Evolutionary conservation across 1,284 basidiomycete species (phyloP).

Genomic region (Phaffia rhodozyma): DNA sequence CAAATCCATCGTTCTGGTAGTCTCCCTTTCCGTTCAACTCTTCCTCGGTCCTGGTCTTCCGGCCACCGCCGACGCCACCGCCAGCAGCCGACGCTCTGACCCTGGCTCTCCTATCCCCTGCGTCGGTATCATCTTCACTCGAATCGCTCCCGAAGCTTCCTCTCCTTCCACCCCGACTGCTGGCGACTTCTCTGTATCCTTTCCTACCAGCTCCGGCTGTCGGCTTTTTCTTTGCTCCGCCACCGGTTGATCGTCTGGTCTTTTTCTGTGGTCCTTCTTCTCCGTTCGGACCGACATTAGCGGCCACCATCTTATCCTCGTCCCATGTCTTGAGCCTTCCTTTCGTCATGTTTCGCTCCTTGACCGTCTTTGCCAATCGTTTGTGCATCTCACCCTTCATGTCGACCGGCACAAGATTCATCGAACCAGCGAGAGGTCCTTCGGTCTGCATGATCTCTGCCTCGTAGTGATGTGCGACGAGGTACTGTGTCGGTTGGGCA

Average conservation of each 20-base stretch:
- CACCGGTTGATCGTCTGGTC: slow-evolving; percentile 26
- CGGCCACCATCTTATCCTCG: slow-evolving; percentile 37
- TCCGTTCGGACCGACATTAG: slow-evolving; percentile 48
- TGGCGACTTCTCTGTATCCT: neutral
- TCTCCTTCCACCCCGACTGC: slow-evolving; percentile 21
- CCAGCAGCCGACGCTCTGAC: slow-evolving; percentile 19
- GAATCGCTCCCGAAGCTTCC: slow-evolving; percentile 29
- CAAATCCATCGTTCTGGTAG: slow-evolving; percentile 68
- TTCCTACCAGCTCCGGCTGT: neutral
- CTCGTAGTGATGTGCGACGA: slow-evolving; percentile 78
- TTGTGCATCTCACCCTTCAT: slow-evolving; percentile 83
- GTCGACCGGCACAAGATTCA: slow-evolving; percentile 71
- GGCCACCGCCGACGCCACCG: slow-evolving; percentile 11
- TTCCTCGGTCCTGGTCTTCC: slow-evolving; percentile 21
- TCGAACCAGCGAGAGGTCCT: slow-evolving; percentile 64
- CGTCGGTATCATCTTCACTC: slow-evolving; percentile 16
- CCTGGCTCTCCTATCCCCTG: slow-evolving; percentile 18
- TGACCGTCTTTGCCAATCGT: slow-evolving; percentile 73
- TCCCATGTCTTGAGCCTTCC: slow-evolving; percentile 59
- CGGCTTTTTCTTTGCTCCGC: neutral
- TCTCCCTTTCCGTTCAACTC: slow-evolving; percentile 43
- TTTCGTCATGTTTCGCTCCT: slow-evolving; percentile 67
- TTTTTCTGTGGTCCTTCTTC: slow-evolving; percentile 40
- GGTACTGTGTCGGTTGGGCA: slow-evolving; percentile 52
- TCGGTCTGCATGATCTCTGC: slow-evolving; percentile 75